These are phyloP conservation scores for Acanthamoeba comandoni DNA, from an alignment of 208 protist genomes.

Conservation along the genomic window DNA sequence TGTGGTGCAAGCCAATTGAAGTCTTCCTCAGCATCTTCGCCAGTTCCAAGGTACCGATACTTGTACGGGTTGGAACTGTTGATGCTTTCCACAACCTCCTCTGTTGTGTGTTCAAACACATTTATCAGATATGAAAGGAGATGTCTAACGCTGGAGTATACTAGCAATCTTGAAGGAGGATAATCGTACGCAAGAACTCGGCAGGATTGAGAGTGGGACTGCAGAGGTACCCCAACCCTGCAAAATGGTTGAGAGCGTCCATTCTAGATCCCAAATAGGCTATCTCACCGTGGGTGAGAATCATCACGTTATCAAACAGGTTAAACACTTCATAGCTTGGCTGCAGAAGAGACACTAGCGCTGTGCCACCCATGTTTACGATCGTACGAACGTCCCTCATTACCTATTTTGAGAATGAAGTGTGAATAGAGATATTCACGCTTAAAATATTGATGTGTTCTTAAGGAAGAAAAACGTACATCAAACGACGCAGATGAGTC, in stretches of 20 bases:
- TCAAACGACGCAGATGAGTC: constrained; percentile 64
- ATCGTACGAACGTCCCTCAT: constrained; percentile 30
- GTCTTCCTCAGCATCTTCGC: constrained; percentile 29
- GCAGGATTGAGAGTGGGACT: constrained; percentile 71
- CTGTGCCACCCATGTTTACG: constrained; percentile 34
- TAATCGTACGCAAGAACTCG: constrained; percentile 77
- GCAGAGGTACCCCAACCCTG: constrained; percentile 71
- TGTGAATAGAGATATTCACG: not conserved
- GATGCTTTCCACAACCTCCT: constrained; percentile 65
- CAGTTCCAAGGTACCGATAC: not conserved
- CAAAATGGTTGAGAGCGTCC: constrained; percentile 74
- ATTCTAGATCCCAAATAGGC: constrained; percentile 71
- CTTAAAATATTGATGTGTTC: not conserved
- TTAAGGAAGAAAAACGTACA: not conserved
- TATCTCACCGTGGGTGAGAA: constrained; percentile 74
- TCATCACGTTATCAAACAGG: constrained; percentile 74
- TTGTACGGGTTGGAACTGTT: constrained; percentile 10
- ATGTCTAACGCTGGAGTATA: too few relatives aligned
- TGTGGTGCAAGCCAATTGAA: constrained; percentile 36
- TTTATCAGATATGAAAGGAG: not conserved
- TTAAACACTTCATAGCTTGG: constrained; percentile 61
- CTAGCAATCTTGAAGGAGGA: not conserved
- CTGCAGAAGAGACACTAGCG: constrained; percentile 55
- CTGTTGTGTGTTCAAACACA: not conserved
- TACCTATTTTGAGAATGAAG: constrained; percentile 14